Conservation (phyloP, 192 early-diverging fungal species). For the Entomortierella beljakovae region DNA sequence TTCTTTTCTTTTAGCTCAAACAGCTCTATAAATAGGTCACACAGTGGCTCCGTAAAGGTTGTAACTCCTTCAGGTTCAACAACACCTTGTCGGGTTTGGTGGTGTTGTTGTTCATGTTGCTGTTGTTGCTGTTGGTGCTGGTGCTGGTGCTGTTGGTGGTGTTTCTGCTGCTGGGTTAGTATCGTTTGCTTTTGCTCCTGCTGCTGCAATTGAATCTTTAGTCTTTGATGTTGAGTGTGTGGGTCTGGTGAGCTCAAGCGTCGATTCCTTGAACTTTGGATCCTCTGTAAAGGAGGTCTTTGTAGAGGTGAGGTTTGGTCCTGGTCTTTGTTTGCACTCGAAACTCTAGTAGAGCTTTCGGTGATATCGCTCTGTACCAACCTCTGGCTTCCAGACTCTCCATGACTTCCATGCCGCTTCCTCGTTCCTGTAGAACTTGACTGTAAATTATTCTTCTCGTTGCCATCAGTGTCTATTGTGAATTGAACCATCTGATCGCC, state of each 20-base stretch:
- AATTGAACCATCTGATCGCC: slow-evolving; percentile 71
- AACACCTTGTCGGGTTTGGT: slow-evolving; percentile 17
- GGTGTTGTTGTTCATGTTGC: slow-evolving; percentile 25
- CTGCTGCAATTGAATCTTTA: slow-evolving; percentile 22
- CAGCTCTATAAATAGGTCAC: slow-evolving; percentile 89
- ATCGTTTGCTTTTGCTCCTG: slow-evolving; percentile 12
- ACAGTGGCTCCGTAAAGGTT: slow-evolving; percentile 75
- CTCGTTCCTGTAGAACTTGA: background rate
- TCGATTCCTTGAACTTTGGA: slow-evolving; percentile 16
- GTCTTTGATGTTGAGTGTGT: slow-evolving; percentile 40
- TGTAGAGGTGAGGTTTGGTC: background rate
- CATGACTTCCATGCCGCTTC: slow-evolving; percentile 18
- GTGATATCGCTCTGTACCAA: slow-evolving; percentile 13
- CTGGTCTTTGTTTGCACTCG: background rate
- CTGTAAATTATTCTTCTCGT: background rate
- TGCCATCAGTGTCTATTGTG: slow-evolving; percentile 37
- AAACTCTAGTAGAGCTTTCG: background rate
- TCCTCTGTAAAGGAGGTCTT: slow-evolving; percentile 8
- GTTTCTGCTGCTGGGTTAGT: slow-evolving; percentile 3
- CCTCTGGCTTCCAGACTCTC: slow-evolving; percentile 16
- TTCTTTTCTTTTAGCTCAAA: slow-evolving; percentile 91
- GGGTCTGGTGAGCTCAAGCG: slow-evolving; percentile 44
- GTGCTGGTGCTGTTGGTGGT: slow-evolving; percentile 11
- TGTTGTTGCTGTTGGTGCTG: slow-evolving; percentile 12
- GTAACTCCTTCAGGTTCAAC: slow-evolving; percentile 55